A percentile compares a stretch with the other conserved stretches of the same genome.
Conservation (phyloP, 352 stramenopile genomes). For the Halophytophthora polymorphica region DNA sequence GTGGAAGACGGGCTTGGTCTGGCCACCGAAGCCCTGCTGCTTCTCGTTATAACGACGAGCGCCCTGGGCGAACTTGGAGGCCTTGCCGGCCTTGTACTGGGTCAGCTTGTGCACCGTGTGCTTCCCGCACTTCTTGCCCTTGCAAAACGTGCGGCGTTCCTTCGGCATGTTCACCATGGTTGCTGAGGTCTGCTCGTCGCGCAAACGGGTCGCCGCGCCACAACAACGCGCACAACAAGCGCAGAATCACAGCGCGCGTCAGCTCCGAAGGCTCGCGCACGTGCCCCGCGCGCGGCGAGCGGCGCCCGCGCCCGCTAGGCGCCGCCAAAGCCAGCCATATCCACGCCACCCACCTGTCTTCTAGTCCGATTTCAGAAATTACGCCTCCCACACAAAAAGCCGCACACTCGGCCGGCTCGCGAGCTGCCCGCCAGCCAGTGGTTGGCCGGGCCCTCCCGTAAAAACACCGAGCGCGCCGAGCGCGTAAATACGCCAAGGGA, state of each 20-base stretch:
- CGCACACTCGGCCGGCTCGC: constrained; percentile 25
- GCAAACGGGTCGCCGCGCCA: constrained; percentile 1
- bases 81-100: constrained; percentile 99
- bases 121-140: constrained; percentile 98
- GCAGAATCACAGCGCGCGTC: no score
- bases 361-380: constrained; percentile 89
- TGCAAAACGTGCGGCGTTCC: constrained; percentile 99
- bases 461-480: no score
- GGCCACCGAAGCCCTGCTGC: constrained; percentile 99
- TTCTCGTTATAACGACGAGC: constrained; percentile 98
- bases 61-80: constrained; percentile 98
- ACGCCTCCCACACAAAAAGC: constrained; percentile 23
- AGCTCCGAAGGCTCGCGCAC: no score
- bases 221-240: neutral
- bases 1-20: constrained; percentile 99
- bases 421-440: constrained; percentile 31
- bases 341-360: constrained; percentile 63
- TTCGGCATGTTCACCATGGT: constrained; percentile 99
- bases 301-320: no score
- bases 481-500: no score
- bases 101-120: constrained; percentile 99
- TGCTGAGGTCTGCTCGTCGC: constrained; percentile 58
- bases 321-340: constrained; percentile 1
- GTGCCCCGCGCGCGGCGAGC: no score
- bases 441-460: constrained; percentile 18